Evolutionary conservation across 2,329 filamentous ascomycete genomes (phyloP), one percentile per base, ranked within the genome.

Genomic region (Sporothrix humicola): DNA sequence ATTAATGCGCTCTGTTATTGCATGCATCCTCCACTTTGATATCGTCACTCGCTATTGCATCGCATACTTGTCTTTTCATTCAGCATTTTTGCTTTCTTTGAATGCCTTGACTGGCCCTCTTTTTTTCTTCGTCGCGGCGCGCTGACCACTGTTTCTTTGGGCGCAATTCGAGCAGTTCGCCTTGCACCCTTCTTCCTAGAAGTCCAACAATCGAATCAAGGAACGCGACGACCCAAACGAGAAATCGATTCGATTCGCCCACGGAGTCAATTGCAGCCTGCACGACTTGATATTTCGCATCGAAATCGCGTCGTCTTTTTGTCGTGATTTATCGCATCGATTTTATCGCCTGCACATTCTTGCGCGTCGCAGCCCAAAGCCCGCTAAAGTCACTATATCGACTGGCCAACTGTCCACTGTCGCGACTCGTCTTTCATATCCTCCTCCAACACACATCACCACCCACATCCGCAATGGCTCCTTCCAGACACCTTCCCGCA

Each of bases 401-500:
- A 70, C 26, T 23, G 56, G 63, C 71, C 63, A 69, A 44, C 65
- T 69, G 72, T 73, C 12, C 26, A 54, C 37, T 71, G 56, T 73
- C 58, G 58, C 66, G 66, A 56, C 72, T 13, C 52, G 7, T 37
- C 58, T 46, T 1, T 1, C 37, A 15, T 20, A 48, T 42, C 13
- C 48, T 9, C 42, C 59, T 10, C 7, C 61, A 9, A 66, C 58
- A 52, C 75, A 52, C 48, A 6, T 20, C 65, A 12, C 59, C 65
- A 37, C 8, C 65, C 65, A 52, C 46, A 68, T 52, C 48, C 66
- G 17, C 73, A 74, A 79, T 79, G 79, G 76, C 77, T 54, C 73
- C 75, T 23, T 9, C 23, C 3, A 73, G 78, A 72, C 65, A 58
- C 63, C 76, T 80, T 75, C 88, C 88, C 59, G 82, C 83, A 78